These are phyloP conservation scores for Aspergillus pseudotamarii DNA, from an alignment of 2,329 filamentous ascomycete genomes.

Conservation along the genomic window DNA sequence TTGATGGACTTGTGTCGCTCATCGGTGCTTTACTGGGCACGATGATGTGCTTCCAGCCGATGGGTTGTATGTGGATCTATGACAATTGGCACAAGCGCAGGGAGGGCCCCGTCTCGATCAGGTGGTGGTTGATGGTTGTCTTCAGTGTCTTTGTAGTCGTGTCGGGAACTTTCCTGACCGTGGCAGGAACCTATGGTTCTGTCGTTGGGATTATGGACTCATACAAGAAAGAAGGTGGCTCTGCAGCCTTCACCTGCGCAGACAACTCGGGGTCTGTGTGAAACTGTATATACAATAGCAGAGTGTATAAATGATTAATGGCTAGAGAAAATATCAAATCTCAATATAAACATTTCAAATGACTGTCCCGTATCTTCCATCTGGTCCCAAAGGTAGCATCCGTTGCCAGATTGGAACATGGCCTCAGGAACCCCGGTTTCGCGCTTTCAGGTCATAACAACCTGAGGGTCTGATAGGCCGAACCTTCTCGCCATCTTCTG, in stretches of 20 bases:
- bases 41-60: constrained; percentile 21
- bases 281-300: background rate
- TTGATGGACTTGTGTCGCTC: constrained; percentile 27
- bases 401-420: too few species aligned
- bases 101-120: constrained; percentile 9
- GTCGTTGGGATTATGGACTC: constrained; percentile 41
- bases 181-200: constrained; percentile 50
- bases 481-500: too few species aligned
- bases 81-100: constrained; percentile 43
- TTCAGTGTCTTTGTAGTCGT: constrained; percentile 39
- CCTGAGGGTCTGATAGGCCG: too few species aligned
- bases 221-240: constrained; percentile 40
- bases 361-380: background rate
- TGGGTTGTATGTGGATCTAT: constrained; percentile 31
- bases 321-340: background rate
- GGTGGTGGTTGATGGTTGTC: constrained; percentile 21
- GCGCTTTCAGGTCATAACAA: too few species aligned
- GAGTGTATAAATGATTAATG: too few species aligned
- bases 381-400: too few species aligned
- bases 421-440: too few species aligned
- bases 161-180: constrained; percentile 45
- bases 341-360: background rate
- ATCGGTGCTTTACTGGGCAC: constrained; percentile 29
- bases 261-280: constrained; percentile 41
- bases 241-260: constrained; percentile 46